These are phyloP conservation scores for Lineolata rhizophorae DNA, from an alignment of 495 filamentous ascomycete genomes.

Conservation along the genomic window DNA sequence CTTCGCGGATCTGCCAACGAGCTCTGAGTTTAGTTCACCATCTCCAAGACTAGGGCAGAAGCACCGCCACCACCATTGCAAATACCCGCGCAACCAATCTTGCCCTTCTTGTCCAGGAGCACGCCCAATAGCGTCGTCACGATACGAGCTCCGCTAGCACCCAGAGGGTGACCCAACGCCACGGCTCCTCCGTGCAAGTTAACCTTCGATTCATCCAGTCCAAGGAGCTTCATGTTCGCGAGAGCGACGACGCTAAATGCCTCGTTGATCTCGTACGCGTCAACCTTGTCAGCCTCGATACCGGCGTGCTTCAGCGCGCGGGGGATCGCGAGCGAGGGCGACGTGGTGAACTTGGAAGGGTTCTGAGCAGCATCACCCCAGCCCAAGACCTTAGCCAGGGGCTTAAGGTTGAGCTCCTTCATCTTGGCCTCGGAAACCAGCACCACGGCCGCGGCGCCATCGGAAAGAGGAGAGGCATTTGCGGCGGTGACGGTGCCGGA, in stretches of 20 bases:
- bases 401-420: constrained; percentile 70
- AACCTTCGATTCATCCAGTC: constrained; percentile 61
- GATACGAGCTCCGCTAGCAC: constrained; percentile 82
- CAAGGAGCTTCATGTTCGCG: constrained; percentile 82
- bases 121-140: constrained; percentile 80
- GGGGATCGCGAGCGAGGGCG: constrained; percentile 84
- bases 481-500: constrained; percentile 89
- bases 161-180: constrained; percentile 85
- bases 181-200: constrained; percentile 93
- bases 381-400: constrained; percentile 82
- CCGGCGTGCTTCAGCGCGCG: constrained; percentile 89
- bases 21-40: constrained; percentile 6
- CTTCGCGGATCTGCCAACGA: no score
- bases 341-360: constrained; percentile 86
- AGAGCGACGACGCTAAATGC: constrained; percentile 93
- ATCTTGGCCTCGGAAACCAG: constrained; percentile 78
- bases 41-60: constrained; percentile 72
- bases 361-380: constrained; percentile 87
- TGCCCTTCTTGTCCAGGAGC: constrained; percentile 69
- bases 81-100: constrained; percentile 84
- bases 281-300: constrained; percentile 48
- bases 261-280: constrained; percentile 97
- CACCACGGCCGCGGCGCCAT: constrained; percentile 76
- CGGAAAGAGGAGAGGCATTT: constrained; percentile 88
- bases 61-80: constrained; percentile 97